Percentiles rank a stretch among this genome's conserved stretches.
Conservation (phyloP, 805 yeast genomes). For the Metschnikowia chrysomelidarum region DNA sequence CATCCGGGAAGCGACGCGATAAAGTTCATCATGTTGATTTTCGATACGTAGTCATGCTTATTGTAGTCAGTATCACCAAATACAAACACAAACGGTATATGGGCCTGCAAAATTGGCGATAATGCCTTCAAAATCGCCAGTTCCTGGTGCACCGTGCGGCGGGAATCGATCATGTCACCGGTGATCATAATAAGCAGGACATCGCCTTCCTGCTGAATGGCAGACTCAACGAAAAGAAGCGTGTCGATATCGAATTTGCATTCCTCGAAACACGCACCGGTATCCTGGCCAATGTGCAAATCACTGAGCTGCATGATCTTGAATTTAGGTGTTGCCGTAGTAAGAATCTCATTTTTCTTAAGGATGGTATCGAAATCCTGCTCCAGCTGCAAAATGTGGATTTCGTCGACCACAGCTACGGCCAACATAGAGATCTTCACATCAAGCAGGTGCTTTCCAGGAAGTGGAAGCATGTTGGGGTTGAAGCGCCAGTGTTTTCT, state of each 20-base stretch:
- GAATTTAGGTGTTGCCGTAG: constrained; percentile 21
- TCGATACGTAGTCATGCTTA: constrained; percentile 9
- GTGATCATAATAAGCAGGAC: constrained; percentile 37
- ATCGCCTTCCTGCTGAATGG: constrained; percentile 29
- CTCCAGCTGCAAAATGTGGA: constrained; percentile 11
- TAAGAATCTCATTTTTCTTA: constrained; percentile 18
- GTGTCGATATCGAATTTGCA: constrained; percentile 32
- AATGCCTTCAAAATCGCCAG: constrained; percentile 31
- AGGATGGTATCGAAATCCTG: constrained; percentile 16
- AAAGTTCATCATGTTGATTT: constrained; percentile 24
- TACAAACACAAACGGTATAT: constrained; percentile 34
- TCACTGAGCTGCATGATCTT: constrained; percentile 40
- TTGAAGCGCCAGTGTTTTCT: constrained; percentile 26
- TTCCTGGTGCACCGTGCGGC: constrained; percentile 26
- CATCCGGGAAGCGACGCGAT: constrained; percentile 37
- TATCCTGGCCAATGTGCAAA: constrained; percentile 36
- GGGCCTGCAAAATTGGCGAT: constrained; percentile 31
- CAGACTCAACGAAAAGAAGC: constrained; percentile 26
- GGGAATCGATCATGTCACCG: constrained; percentile 38
- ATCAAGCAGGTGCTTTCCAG: constrained; percentile 16
- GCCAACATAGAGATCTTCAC: constrained; percentile 23
- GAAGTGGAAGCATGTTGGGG: constrained; percentile 16
- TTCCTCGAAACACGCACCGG: constrained; percentile 22
- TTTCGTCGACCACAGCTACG: constrained; percentile 18
- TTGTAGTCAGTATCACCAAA: constrained; percentile 38